A percentile compares a stretch with the other conserved stretches of the same genome.
Conservation (phyloP, 176 grass and related monocot genomes). For the Chloris gayana region DNA sequence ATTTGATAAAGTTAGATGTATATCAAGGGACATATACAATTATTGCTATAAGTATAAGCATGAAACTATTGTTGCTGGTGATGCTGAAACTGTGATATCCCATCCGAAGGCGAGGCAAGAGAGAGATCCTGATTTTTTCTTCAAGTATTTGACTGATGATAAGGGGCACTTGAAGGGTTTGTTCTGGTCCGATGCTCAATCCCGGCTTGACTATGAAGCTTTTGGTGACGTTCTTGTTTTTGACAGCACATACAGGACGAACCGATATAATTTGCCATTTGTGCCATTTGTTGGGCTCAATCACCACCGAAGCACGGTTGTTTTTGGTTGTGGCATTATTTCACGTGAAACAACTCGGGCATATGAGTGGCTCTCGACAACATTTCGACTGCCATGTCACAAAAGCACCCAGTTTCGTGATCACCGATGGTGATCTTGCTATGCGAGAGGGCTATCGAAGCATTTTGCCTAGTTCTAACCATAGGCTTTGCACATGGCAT, state of each 20-base stretch:
- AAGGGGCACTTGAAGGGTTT: not conserved
- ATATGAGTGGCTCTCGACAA: not conserved
- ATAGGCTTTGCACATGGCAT: not conserved
- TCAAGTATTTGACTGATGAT: not conserved
- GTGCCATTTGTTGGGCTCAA: conserved; percentile 10
- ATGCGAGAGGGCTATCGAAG: not conserved
- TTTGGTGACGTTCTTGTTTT: conserved; percentile 9
- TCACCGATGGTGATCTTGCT: conserved; percentile 21
- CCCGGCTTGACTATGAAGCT: not conserved
- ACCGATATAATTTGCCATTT: not conserved
- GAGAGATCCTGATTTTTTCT: not conserved
- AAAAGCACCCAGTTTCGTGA: conserved; percentile 16
- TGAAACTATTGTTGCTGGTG: no score
- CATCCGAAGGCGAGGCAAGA: no score
- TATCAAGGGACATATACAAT: no score
- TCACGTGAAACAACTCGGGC: not conserved
- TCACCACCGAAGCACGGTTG: not conserved
- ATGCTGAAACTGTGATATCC: no score
- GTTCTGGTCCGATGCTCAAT: not conserved
- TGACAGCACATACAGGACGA: not conserved
- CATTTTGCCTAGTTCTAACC: not conserved
- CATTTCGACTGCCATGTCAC: not conserved
- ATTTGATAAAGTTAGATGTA: no score
- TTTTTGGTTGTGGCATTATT: conserved; percentile 2
- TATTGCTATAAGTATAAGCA: no score